Conservation (phyloP, 164 flowering plant species). For the Stephania yunnanensis region DNA sequence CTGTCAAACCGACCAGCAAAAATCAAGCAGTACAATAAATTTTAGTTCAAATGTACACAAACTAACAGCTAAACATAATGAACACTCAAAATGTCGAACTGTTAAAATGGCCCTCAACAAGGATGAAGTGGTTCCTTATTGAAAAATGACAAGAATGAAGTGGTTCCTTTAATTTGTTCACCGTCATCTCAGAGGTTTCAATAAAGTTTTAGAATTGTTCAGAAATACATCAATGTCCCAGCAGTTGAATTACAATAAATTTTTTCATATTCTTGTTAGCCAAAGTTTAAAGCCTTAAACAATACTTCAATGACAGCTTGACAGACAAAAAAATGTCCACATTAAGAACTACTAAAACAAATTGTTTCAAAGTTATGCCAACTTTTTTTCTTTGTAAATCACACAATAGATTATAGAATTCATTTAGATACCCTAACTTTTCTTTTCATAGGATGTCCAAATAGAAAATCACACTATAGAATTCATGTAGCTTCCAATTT, state of each 20-base stretch:
- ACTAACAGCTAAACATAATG: neutral
- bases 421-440: too few species aligned
- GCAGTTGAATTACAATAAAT: neutral
- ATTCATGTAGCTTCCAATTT: neutral
- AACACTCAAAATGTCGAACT: neutral
- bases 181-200: neutral
- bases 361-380: too few species aligned
- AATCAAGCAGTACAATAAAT: neutral
- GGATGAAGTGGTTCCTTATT: neutral
- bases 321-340: neutral
- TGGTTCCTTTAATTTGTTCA: neutral
- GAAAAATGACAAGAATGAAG: neutral
- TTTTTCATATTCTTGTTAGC: neutral
- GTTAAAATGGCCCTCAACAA: neutral
- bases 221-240: neutral
- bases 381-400: neutral
- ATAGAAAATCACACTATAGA: neutral
- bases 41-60: neutral
- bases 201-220: neutral
- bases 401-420: neutral
- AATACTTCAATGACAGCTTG: neutral
- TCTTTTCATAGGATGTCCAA: neutral
- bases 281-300: neutral
- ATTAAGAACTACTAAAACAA: neutral
- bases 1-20: conserved; percentile 31